Evolutionary conservation across 345 rosid species (phyloP), one percentile per base, ranked within the genome.

Genomic region (Orychophragmus violaceus): DNA sequence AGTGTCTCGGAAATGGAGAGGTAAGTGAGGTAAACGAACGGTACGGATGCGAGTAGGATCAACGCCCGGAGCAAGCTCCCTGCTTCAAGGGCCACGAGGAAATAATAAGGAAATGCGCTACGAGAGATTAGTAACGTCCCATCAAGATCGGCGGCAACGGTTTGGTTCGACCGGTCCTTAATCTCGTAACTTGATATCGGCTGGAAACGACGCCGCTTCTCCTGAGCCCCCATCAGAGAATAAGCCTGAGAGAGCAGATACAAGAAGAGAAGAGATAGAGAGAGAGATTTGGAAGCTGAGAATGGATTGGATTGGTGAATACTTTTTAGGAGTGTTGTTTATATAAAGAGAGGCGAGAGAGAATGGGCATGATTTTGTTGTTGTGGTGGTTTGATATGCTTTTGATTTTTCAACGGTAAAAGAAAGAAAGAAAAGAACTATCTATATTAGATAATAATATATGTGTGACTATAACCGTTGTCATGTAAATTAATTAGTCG

Each of bases 21-120:
- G 75, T 87, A 82, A 3, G 83, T 78, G 13, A 82, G 65, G 55
- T 87, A 90, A 21, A 90, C 86, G n/a, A 90, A 83, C 0, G 98
- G 98, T 22, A 78, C 84, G 3, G 95, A 82, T 1, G 63, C 62
- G 17, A 93, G 77, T 12, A 93, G 84, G 54, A 90, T 7, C 3
- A 90, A 61, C 0, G 90, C 96, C 23, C 98, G 58, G 2, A 80
- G 7, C 1, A 88, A 46, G 70, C 98, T 88, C 6, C 98, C 98
- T 3, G 97, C 98, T 69, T 88, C 97, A 2, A 90, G 82, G 2
- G 98, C 98, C 12, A 93, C 74, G 5, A 93, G 97, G 65, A 93
- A 70, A 82, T 75, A 93, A 71, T 83, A 93, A 14, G 98, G 96
- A 32, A 93, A 93, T 9, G 98, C 88, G 46, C 85, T 86, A 14